phyloP scores from a whole-genome alignment of 202 grass and related monocot species.

The Eragrostis tef region DNA sequence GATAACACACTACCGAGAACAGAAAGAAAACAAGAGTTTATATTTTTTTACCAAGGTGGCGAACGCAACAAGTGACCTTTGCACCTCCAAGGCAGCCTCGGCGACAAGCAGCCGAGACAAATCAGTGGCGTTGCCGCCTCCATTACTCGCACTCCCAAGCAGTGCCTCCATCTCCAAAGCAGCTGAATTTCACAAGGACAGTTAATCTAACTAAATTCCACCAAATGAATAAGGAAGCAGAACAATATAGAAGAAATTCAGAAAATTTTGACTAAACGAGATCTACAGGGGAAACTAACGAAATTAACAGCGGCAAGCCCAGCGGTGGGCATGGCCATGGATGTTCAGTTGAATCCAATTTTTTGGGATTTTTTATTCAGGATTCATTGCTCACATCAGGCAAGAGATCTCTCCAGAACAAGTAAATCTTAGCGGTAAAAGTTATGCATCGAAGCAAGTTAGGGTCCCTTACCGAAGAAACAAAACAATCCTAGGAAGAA shows the following conservation, averaged over 20 bases:
- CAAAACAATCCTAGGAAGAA: neutral
- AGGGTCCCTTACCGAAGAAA: neutral
- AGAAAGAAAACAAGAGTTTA: neutral
- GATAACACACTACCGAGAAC: neutral
- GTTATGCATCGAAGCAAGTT: neutral
- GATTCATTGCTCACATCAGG: neutral
- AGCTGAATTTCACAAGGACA: neutral
- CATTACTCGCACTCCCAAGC: neutral
- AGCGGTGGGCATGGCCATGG: neutral
- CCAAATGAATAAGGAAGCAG: neutral
- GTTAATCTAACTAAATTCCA: neutral
- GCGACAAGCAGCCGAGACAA: neutral
- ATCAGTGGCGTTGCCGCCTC: neutral
- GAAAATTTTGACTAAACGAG: conserved; percentile 25
- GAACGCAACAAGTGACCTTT: conserved; percentile 24
- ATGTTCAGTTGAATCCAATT: neutral
- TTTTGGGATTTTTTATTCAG: neutral
- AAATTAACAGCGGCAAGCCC: neutral
- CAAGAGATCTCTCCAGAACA: neutral
- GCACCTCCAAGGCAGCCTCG: conserved; percentile 26
- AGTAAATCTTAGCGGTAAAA: neutral
- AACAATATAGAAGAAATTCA: neutral
- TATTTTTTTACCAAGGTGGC: conserved; percentile 8
- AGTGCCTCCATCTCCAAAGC: conserved; percentile 30
- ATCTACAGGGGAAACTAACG: conserved; percentile 21